Conservation (phyloP, 139 green algal genomes). For the Trebouxia sp. region DNA sequence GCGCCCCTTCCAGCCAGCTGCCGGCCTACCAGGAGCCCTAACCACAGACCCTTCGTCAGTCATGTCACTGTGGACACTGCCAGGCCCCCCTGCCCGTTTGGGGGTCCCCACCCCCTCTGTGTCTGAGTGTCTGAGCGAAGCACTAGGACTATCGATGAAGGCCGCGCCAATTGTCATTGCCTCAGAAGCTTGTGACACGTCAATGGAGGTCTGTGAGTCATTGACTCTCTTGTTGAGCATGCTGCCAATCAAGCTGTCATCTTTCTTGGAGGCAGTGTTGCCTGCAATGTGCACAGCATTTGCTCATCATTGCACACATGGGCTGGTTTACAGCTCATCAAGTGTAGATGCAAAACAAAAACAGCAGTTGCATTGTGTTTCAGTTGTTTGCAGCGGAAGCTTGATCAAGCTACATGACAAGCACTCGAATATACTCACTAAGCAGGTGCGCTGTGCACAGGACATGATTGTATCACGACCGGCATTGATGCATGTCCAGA, state of each 20-base stretch:
- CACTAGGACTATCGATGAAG: background rate
- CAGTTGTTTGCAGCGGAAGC: no score
- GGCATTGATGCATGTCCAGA: no score
- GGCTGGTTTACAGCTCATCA: no score
- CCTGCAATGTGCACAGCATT: background rate
- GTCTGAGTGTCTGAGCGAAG: background rate
- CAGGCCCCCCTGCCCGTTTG: background rate
- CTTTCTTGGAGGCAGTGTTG: background rate
- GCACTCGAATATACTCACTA: no score
- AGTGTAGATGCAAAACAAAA: no score
- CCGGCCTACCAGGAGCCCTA: background rate
- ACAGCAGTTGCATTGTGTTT: no score
- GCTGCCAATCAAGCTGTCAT: background rate
- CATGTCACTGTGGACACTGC: constrained; percentile 15
- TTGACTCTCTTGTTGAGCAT: background rate
- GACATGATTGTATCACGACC: no score
- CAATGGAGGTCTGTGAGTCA: background rate
- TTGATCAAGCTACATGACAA: no score
- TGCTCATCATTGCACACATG: background rate
- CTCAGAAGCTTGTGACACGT: background rate
- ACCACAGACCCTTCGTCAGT: constrained; percentile 13
- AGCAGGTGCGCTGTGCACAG: no score
- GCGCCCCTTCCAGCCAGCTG: constrained; percentile 9
- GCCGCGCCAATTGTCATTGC: background rate
- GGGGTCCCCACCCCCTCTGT: background rate